Conservation (phyloP, 1,139 yeast species). For the Yamadazyma pseudoaaseri region DNA sequence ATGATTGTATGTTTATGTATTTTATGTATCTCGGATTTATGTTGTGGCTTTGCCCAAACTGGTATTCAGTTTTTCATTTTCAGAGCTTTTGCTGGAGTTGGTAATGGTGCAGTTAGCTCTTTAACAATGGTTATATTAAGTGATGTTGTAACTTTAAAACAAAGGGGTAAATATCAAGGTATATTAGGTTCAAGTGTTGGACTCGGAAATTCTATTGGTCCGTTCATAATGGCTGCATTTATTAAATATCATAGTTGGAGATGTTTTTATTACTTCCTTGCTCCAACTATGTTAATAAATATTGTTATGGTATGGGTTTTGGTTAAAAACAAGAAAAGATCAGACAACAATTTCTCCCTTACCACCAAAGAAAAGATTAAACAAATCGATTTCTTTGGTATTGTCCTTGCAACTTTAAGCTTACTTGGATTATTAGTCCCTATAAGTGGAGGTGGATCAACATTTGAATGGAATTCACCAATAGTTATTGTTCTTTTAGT, state of each 20-base stretch:
- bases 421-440: slow-evolving; percentile 47
- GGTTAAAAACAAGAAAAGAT: slow-evolving; percentile 19
- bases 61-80: slow-evolving; percentile 41
- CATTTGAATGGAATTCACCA: slow-evolving; percentile 51
- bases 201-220: slow-evolving; percentile 52
- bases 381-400: slow-evolving; percentile 52
- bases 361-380: slow-evolving; percentile 31
- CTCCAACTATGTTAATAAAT: slow-evolving; percentile 35
- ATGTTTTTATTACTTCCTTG: slow-evolving; percentile 42
- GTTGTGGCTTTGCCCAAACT: slow-evolving; percentile 41
- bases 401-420: slow-evolving; percentile 42
- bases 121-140: slow-evolving; percentile 41
- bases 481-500: slow-evolving; percentile 46
- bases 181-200: slow-evolving; percentile 46
- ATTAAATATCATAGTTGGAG: slow-evolving; percentile 47
- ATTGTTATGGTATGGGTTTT: slow-evolving; percentile 22
- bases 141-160: slow-evolving; percentile 41
- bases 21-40: slow-evolving; percentile 35
- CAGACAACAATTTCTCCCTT: slow-evolving; percentile 20
- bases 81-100: slow-evolving; percentile 45
- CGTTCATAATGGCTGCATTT: slow-evolving; percentile 52
- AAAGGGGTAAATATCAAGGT: slow-evolving; percentile 44
- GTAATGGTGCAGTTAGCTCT: slow-evolving; percentile 43
- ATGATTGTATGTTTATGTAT: slow-evolving; percentile 30
- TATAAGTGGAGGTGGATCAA: slow-evolving; percentile 55